Conservation (phyloP, 192 early-diverging fungal species). For the Coemansia aciculifera region DNA sequence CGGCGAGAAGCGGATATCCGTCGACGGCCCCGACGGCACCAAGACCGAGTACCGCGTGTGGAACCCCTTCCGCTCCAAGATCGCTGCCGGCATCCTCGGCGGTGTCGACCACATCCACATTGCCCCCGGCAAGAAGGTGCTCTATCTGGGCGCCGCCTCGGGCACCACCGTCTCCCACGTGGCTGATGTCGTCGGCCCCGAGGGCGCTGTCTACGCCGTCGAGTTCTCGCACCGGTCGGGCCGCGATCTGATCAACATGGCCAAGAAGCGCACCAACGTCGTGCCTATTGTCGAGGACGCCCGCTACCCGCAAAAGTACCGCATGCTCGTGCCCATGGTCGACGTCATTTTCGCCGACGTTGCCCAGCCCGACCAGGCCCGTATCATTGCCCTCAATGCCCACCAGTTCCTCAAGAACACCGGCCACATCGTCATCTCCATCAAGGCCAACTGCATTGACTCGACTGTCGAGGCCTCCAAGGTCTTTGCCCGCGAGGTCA, state of each 20-base stretch:
- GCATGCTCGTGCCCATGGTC: conserved; percentile 98
- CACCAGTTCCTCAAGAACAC: conserved; percentile 98
- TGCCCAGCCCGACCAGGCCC: conserved; percentile 99
- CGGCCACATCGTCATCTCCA: conserved; percentile 97
- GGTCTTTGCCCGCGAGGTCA: conserved; percentile 96
- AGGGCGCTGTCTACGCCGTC: conserved; percentile 97
- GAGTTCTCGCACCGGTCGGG: conserved; percentile 99
- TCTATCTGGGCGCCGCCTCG: conserved; percentile 95
- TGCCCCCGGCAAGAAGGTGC: conserved; percentile 91
- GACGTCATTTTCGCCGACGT: conserved; percentile 99
- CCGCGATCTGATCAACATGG: conserved; percentile 99
- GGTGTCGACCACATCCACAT: conserved; percentile 96
- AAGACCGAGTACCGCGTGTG: conserved; percentile 99
- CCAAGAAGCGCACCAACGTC: conserved; percentile 99
- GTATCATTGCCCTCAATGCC: conserved; percentile 96
- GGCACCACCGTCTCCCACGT: conserved; percentile 97
- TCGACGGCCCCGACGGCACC: conserved; percentile 91
- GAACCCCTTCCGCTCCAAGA: conserved; percentile 99
- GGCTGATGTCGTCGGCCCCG: conserved; percentile 94
- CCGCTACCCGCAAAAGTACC: conserved; percentile 99
- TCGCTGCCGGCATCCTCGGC: conserved; percentile 95
- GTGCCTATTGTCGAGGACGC: conserved; percentile 99
- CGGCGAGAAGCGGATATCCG: conserved; percentile 96
- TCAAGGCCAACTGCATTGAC: conserved; percentile 99
- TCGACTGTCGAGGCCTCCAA: conserved; percentile 95